A percentile compares a stretch with the other conserved stretches of the same genome.
Conservation (phyloP, 768 basidiomycete species). For the Termitomyces sp. region DNA sequence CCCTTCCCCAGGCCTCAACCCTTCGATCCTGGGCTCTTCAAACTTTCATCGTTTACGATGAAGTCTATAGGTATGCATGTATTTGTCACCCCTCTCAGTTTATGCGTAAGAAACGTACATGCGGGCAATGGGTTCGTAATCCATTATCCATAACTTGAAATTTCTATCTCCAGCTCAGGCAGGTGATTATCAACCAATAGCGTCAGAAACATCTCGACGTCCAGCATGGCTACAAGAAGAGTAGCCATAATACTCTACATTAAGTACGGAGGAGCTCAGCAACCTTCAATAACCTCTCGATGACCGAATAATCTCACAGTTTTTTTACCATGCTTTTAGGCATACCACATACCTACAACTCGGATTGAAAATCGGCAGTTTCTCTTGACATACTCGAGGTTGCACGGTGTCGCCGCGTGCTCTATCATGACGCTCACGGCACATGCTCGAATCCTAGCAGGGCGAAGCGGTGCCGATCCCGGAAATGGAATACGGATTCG, state of each 20-base stretch:
- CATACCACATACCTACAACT: not conserved
- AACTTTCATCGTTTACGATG: not conserved
- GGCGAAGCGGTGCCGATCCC: conserved; percentile 5
- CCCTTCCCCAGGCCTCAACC: too few species aligned
- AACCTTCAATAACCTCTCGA: not conserved
- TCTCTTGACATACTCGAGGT: not conserved
- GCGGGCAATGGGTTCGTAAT: not conserved
- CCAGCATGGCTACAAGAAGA: not conserved
- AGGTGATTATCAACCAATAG: too few species aligned
- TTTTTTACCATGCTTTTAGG: not conserved
- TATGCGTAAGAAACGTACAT: too few species aligned
- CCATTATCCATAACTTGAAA: not conserved
- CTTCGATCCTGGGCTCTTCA: not conserved
- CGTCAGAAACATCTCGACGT: not conserved
- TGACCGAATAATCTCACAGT: not conserved
- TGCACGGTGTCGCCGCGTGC: not conserved
- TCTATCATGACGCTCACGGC: not conserved
- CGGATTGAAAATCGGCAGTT: not conserved
- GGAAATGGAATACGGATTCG: conserved; percentile 6
- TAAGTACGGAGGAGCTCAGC: not conserved
- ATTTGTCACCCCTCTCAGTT: too few species aligned
- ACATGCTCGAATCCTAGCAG: not conserved
- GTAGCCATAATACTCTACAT: not conserved
- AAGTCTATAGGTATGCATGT: not conserved
- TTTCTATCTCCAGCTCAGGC: too few species aligned